Base-by-base conservation (phyloP, 108 stramenopile genomes). In the Skeletonema costatum region DNA sequence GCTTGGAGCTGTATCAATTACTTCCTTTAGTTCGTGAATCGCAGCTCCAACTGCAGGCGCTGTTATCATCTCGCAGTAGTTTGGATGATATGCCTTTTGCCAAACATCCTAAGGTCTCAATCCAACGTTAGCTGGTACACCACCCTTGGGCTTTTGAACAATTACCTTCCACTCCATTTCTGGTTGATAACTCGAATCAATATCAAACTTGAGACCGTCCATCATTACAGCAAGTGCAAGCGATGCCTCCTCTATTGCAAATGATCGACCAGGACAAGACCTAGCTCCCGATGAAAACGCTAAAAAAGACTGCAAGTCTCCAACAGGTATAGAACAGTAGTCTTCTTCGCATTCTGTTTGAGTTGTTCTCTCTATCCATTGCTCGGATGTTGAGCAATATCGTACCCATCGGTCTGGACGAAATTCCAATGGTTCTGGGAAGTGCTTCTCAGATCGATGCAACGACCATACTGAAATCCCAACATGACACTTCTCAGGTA, bases 331-430 rank as follows among this genome's bases (percentile, higher is more conserved):
- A 30, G 39, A 64, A 6, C 71, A 38, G 7, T 44, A 12, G 17
- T 56, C 65, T 11, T 16, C 64, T 9, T 32, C 9, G 14, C 19
- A 42, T 12, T 69, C 48, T 12, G 39, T 41, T 41, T 46, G 16
- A n/a, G 16, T 3, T 5, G 16, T 46, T 46, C 44, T 46, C 44
- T 46, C 16, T 46, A n/a, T n/a, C 44, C 44, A 46, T 46, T 46
- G 44, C 16, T 46, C 16, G 16, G 44, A 5, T 46, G 44, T 46
- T n/a, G 44, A 46, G 16, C 44, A 46, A 36, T 39, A 42, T 32
- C 58, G 70, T 16, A 76, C 77, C 82, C 82, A 83, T 64, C 82
- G 77, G 38, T 78, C 82, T 8, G 83, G 83, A n/a, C 70, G 36
- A 56, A 84, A 79, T 13, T 84, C 78, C 29, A 73, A 39, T 32